These are phyloP conservation scores for Stevia rebaudiana DNA, from an alignment of 140 eudicot genomes.

Conservation along the genomic window DNA sequence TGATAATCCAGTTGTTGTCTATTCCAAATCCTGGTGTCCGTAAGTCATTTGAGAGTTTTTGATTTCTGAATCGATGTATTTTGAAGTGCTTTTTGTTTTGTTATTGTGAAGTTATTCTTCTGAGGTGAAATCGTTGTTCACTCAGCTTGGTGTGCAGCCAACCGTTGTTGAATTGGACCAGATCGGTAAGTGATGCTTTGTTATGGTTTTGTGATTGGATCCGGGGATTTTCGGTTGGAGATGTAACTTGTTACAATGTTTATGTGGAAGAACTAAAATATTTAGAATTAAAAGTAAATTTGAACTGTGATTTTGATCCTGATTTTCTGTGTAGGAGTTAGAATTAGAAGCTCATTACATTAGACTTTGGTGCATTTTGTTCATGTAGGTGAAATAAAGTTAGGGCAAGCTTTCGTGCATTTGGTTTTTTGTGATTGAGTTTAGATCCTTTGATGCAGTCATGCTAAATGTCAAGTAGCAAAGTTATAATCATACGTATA, in stretches of 20 bases:
- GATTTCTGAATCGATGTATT: background rate
- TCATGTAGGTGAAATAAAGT: background rate
- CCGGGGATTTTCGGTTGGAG: constrained; percentile 1
- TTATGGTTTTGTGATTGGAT: background rate
- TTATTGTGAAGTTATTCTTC: constrained; percentile 57
- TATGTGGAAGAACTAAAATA: background rate
- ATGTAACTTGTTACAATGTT: background rate
- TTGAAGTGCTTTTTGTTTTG: background rate
- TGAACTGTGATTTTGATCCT: background rate
- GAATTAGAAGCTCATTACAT: no score
- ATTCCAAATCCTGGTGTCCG: constrained; percentile 93
- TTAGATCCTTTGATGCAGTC: constrained; percentile 3
- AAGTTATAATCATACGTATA: background rate
- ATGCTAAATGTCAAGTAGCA: background rate
- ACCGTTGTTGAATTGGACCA: constrained; percentile 72
- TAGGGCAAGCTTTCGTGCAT: constrained; percentile 1
- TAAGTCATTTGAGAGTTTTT: constrained; percentile 31
- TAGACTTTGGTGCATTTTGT: background rate
- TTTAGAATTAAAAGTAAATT: background rate
- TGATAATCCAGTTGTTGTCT: constrained; percentile 83
- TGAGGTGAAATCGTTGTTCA: constrained; percentile 80
- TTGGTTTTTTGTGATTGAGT: constrained; percentile 10
- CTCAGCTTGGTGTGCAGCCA: constrained; percentile 75
- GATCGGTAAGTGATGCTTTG: constrained; percentile 42
- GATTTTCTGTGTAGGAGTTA: background rate